Base-by-base conservation (phyloP, 148 eudicot genomes). In the Beta vulgaris region DNA sequence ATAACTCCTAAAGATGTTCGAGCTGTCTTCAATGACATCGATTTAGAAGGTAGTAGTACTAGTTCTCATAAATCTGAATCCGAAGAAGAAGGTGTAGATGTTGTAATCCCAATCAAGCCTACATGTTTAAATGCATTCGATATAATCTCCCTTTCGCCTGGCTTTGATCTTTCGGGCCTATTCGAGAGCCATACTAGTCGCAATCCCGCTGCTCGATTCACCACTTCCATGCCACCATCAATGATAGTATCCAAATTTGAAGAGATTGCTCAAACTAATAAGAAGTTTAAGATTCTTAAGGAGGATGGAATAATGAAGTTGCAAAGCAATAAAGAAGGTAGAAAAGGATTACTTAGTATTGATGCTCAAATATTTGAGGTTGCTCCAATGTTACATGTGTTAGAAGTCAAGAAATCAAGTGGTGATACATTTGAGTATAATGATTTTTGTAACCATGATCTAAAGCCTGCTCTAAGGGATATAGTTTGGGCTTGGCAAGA, bases 301-400 rank as follows among this genome's bases (percentile, higher is more conserved):
- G 81, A 82, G 51, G 86, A 86, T 60, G 95, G 95, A 16, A 61
- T 58, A 29, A 88, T 93, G 78, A 86, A 84, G 60, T n/a, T 93
- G 63, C 82, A 85, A 37, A 88, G 93, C 28, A 80, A 31, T n/a
- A 87, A 85, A 75, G 88, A 82, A 79, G 91, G 97, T 34, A 82
- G 95, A 71, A 93, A 90, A 69, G 97, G 97, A 25, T 43, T 71
- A 32, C 73, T 93, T 35, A 85, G 73, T 6, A 90, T 93, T 15
- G 86, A 91, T 26, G 97, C 98, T 0, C 93, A 91, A 78, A 91
- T 93, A 2, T 91, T 88, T 64, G 93, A 91, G 83, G 86, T 93
- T 6, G 83, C 97, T 23, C 97, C 98, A 21, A 82, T 84, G 43
- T 82, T 90, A 55, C 91, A 90, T 53, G 73, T 93, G 73, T 86